Percentiles rank a stretch among this genome's conserved stretches.
These are phyloP conservation scores for Solanum hybrid DNA, from an alignment of 305 asterid genomes.

Conservation along the genomic window DNA sequence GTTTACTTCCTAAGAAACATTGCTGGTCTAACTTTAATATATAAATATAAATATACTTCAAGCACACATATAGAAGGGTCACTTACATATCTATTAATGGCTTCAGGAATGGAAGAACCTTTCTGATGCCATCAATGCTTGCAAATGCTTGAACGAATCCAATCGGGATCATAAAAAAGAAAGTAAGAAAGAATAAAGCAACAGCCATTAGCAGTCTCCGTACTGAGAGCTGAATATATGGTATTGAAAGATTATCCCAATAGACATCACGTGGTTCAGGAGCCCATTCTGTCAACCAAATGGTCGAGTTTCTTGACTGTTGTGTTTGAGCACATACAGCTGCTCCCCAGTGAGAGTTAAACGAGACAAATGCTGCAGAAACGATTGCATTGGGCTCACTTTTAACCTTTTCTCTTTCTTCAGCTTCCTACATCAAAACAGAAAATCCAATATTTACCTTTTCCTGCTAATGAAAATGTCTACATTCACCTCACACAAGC, in stretches of 20 bases:
- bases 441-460: neutral
- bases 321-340: slow-evolving; percentile 96
- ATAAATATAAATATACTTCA: neutral
- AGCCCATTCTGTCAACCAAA: slow-evolving; percentile 96
- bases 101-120: slow-evolving; percentile 75
- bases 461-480: neutral
- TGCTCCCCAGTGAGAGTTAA: slow-evolving; percentile 92
- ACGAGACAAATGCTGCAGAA: slow-evolving; percentile 74
- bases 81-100: slow-evolving; percentile 63
- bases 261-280: slow-evolving; percentile 95
- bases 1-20: neutral
- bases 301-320: slow-evolving; percentile 81
- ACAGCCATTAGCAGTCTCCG: slow-evolving; percentile 59
- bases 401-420: slow-evolving; percentile 70
- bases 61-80: slow-evolving; percentile 2
- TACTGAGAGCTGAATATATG: slow-evolving; percentile 65
- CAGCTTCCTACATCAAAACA: slow-evolving; percentile 47
- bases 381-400: slow-evolving; percentile 62
- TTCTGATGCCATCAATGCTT: slow-evolving; percentile 70
- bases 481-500: neutral
- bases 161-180: slow-evolving; percentile 91
- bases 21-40: neutral
- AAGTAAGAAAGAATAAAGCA: slow-evolving; percentile 77
- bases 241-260: slow-evolving; percentile 93
- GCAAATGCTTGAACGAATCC: slow-evolving; percentile 87